Percentiles rank a stretch among this genome's conserved stretches.
These are phyloP conservation scores for Coniophora puteana DNA, from an alignment of 1,284 basidiomycete species.

Conservation along the genomic window DNA sequence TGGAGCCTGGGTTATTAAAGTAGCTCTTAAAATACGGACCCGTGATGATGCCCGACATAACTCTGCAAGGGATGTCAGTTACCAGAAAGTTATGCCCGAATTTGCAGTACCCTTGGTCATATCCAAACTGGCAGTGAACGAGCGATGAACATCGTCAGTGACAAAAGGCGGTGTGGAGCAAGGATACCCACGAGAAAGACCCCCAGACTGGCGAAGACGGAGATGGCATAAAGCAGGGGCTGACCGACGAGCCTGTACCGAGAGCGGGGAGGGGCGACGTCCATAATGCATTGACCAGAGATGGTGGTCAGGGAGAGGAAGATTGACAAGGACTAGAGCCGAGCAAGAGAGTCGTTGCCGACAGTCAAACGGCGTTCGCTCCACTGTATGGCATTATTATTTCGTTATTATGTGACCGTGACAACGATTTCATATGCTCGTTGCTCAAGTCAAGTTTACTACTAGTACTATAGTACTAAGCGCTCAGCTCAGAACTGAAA, in stretches of 20 bases:
- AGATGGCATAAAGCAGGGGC: conserved; percentile 77
- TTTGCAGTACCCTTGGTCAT: conserved; percentile 79
- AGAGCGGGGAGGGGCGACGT: conserved; percentile 26
- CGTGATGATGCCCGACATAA: conserved; percentile 93
- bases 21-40: conserved; percentile 85
- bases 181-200: conserved; percentile 72
- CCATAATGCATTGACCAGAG: conserved; percentile 46
- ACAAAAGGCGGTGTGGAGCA: neutral
- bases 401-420: too few species aligned
- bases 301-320: conserved; percentile 8
- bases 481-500: too few species aligned
- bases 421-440: too few species aligned
- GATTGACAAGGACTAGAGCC: too few species aligned
- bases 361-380: too few species aligned
- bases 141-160: conserved; percentile 12
- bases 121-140: conserved; percentile 67
- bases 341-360: too few species aligned
- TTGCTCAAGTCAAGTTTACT: too few species aligned
- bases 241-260: conserved; percentile 71
- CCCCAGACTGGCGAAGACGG: conserved; percentile 83
- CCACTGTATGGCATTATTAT: too few species aligned
- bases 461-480: too few species aligned
- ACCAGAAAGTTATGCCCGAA: neutral
- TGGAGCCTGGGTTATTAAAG: conserved; percentile 74
- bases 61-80: conserved; percentile 43